Percentiles rank a stretch among this genome's conserved stretches.
Evolutionary conservation across 345 rosid species (phyloP).

Genomic region (Moricandia moricandioides): DNA sequence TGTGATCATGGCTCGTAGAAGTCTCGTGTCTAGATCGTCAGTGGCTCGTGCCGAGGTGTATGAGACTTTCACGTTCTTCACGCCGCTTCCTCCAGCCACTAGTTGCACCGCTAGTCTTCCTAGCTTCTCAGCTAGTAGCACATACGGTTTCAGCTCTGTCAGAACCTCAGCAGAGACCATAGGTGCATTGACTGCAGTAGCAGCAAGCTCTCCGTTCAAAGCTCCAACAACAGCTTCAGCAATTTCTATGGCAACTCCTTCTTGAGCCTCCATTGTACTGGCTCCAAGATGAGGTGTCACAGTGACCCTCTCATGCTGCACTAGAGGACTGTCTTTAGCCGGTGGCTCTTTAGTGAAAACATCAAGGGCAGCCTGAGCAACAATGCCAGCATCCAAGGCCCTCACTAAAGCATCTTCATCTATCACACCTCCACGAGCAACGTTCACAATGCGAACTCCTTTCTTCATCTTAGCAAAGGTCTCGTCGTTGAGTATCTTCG

Average conservation of each 20-base stretch:
- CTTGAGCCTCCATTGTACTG: slow-evolving; percentile 92
- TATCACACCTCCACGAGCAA: slow-evolving; percentile 91
- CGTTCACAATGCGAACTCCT: slow-evolving; percentile 80
- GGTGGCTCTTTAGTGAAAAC: slow-evolving; percentile 85
- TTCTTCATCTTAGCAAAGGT: slow-evolving; percentile 89
- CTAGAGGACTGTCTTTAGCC: slow-evolving; percentile 62
- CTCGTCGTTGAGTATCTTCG: slow-evolving; percentile 71
- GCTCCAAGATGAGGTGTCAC: slow-evolving; percentile 95
- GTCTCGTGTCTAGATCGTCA: slow-evolving; percentile 89
- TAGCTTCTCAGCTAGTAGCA: slow-evolving; percentile 71
- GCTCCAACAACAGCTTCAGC: slow-evolving; percentile 96
- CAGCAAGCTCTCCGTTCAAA: slow-evolving; percentile 83
- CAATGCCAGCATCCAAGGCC: slow-evolving; percentile 77
- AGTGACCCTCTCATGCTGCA: slow-evolving; percentile 74
- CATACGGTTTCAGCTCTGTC: slow-evolving; percentile 77
- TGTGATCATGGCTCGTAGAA: slow-evolving; percentile 86
- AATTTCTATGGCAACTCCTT: slow-evolving; percentile 89
- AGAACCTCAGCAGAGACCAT: slow-evolving; percentile 92
- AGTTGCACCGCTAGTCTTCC: slow-evolving; percentile 84
- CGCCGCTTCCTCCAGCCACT: slow-evolving; percentile 86
- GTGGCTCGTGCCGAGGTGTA: slow-evolving; percentile 80
- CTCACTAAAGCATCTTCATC: slow-evolving; percentile 88
- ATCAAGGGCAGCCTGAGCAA: slow-evolving; percentile 94
- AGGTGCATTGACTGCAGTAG: slow-evolving; percentile 92
- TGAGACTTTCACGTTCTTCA: slow-evolving; percentile 66